Conservation (phyloP, 148 eudicot species). For the Nyssa sinensis region DNA sequence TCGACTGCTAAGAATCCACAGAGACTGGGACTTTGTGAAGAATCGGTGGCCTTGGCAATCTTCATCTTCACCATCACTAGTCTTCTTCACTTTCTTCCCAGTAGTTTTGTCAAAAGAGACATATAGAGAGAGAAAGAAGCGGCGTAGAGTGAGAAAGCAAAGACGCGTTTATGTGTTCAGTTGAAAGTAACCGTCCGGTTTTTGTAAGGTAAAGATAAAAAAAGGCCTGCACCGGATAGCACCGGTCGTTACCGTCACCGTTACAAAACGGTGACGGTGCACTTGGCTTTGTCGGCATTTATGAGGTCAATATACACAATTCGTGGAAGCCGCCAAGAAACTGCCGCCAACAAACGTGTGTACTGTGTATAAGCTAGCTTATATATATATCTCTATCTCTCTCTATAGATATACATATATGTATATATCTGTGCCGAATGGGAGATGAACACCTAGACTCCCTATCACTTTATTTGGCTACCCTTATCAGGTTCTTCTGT, state of each 20-base stretch:
- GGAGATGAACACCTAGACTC: too few species aligned
- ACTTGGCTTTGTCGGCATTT: neutral
- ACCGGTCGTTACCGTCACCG: neutral
- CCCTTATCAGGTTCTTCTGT: too few species aligned
- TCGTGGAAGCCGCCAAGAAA: too few species aligned
- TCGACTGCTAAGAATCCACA: conserved; percentile 48
- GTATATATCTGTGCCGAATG: too few species aligned
- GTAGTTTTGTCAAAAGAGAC: neutral
- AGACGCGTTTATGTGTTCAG: neutral
- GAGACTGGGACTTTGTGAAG: conserved; percentile 31
- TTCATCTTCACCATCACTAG: conserved; percentile 25
- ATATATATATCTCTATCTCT: too few species aligned
- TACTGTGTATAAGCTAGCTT: too few species aligned
- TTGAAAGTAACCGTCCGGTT: neutral
- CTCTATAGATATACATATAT: too few species aligned
- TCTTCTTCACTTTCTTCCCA: neutral
- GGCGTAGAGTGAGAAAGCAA: neutral
- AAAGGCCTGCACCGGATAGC: neutral
- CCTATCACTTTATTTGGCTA: too few species aligned
- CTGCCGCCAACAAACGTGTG: neutral
- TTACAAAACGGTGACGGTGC: neutral
- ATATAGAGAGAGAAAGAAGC: neutral
- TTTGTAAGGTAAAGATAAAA: neutral
- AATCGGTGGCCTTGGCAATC: conserved; percentile 38
- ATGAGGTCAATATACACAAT: too few species aligned